A percentile compares a stretch with the other conserved stretches of the same genome.
Evolutionary conservation across 139 green algal species (phyloP).

Genomic region (Coelastrella sp.): DNA sequence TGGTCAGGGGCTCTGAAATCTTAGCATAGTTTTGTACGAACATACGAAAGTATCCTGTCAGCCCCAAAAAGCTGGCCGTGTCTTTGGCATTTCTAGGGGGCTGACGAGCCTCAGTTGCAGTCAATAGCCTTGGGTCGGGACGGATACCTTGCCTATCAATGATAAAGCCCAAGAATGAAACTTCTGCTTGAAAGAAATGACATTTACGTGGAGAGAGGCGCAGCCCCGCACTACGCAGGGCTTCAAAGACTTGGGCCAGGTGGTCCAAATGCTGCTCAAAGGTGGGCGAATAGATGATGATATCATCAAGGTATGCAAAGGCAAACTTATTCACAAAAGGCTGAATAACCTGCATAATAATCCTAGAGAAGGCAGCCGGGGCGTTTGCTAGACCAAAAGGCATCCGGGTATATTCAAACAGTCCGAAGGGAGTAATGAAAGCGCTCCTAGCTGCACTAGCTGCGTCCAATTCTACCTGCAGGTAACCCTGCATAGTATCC

Average conservation of each 20-base stretch:
- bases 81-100: not conserved
- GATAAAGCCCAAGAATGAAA: conserved; percentile 39
- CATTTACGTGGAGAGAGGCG: not conserved
- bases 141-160: conserved; percentile 27
- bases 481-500: not conserved
- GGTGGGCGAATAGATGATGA: conserved; percentile 13
- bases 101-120: not conserved
- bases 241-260: conserved; percentile 14
- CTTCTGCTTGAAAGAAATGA: not conserved
- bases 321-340: not conserved
- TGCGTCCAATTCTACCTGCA: not conserved
- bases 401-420: conserved; percentile 3
- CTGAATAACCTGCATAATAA: conserved; percentile 28
- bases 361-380: conserved; percentile 35
- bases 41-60: conserved; percentile 41
- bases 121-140: conserved; percentile 33
- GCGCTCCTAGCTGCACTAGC: conserved; percentile 49
- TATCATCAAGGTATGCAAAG: conserved; percentile 52
- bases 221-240: conserved; percentile 30
- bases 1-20: conserved; percentile 25
- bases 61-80: conserved; percentile 45
- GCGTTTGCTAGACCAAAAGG: conserved; percentile 36
- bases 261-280: conserved; percentile 38
- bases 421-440: not conserved
- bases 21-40: conserved; percentile 37